Evolutionary conservation across 371 early-diverging fungal species (phyloP), one percentile per base, ranked within the genome.

Genomic region (Chytridium lagenaria): DNA sequence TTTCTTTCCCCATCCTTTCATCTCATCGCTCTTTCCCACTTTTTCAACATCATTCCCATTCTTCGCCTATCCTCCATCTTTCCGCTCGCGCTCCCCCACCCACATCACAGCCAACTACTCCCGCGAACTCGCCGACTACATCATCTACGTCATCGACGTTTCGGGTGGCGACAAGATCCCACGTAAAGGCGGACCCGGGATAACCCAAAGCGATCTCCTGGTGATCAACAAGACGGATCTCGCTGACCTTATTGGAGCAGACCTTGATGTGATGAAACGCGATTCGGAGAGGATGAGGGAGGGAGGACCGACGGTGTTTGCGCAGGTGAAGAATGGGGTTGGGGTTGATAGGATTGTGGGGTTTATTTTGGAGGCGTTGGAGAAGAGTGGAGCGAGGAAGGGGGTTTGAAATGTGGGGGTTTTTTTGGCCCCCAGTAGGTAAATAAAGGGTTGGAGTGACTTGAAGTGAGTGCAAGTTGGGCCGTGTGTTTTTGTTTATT

Each of bases 121-220:
- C 86, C 72, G 92, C 83, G 79, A 86, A 72, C 77, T 94, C 82
- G 96, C 97, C 1, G 97, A 97, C 77, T 97, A 89, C 78, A 97
- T 95, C 80, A 95, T 97, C 66, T 97, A 96, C 78, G 96, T 97
- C 28, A 97, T 97, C 79, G 97, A 97, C 78, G 95, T 95, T 39
- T 92, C 95, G 64, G 96, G 97, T 76, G 97, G 97, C 52, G 96
- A 96, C 81, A 97, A 97, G 93, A 95, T 71, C 68, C 97, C 97
- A 50, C 73, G 84, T 28, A 84, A 84, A 64, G 84, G 84, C 33
- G 84, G 84, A 1, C 84, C 84, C 22, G 97, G 97, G 71, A 96
- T 96, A 72, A 95, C 95, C 30, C 94, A 95, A 78, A 93, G 93
- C 72, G 97, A 97, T 76, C 85, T 97, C 59, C 82, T 97, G 65